Evolutionary conservation across 2,329 filamentous ascomycete genomes (phyloP).

Genomic region (Aspergillus aculeatus): DNA sequence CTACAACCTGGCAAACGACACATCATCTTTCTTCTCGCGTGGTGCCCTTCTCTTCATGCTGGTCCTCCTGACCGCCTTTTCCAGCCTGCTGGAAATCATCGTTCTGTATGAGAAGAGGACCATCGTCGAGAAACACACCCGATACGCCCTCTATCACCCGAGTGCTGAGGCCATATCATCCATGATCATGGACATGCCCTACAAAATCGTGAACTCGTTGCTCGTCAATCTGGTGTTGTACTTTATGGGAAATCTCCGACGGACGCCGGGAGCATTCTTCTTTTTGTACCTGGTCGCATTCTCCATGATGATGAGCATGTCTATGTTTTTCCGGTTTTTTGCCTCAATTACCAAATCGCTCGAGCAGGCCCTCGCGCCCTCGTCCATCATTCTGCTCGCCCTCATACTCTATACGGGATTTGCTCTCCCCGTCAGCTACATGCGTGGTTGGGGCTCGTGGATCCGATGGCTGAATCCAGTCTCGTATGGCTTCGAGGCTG

Average conservation of each 20-base stretch:
- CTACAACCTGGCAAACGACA: constrained; percentile 66
- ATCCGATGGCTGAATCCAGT: constrained; percentile 76
- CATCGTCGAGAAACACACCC: constrained; percentile 21
- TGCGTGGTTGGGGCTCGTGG: constrained; percentile 77
- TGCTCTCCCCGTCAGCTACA: constrained; percentile 50
- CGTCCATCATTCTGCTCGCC: constrained; percentile 44
- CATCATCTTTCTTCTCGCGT: constrained; percentile 70
- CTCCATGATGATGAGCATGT: constrained; percentile 70
- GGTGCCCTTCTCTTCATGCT: constrained; percentile 80
- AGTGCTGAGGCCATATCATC: constrained; percentile 9
- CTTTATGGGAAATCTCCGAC: constrained; percentile 77
- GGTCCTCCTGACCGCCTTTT: constrained; percentile 77
- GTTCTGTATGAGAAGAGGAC: constrained; percentile 18
- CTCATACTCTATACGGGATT: constrained; percentile 48
- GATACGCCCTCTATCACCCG: constrained; percentile 23
- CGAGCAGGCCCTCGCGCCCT: constrained; percentile 54
- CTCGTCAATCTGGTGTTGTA: constrained; percentile 76
- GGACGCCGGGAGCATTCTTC: constrained; percentile 75
- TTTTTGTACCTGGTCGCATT: constrained; percentile 77
- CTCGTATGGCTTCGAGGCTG: constrained; percentile 74
- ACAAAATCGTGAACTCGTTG: constrained; percentile 69
- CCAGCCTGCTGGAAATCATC: constrained; percentile 63
- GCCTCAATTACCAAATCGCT: constrained; percentile 68
- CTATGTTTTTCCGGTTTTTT: constrained; percentile 77
- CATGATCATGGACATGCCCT: constrained; percentile 54